Percentiles rank a stretch among this genome's conserved stretches.
These are phyloP conservation scores for Suillus cothurnatus DNA, from an alignment of 768 basidiomycete genomes.

Conservation along the genomic window DNA sequence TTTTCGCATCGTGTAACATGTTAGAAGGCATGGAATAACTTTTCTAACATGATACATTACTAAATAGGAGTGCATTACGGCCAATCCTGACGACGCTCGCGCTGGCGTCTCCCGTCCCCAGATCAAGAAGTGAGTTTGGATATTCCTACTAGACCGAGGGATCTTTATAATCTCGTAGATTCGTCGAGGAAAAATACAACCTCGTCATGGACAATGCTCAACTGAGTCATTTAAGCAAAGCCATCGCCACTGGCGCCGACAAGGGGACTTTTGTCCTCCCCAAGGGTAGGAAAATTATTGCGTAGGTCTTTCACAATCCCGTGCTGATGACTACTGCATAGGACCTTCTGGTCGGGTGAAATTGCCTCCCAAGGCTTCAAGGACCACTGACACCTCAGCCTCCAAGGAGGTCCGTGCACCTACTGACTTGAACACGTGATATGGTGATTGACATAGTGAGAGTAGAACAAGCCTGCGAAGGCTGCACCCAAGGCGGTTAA, in stretches of 20 bases:
- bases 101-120: conserved; percentile 84
- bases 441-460: conserved; percentile 15
- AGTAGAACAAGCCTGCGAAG: conserved; percentile 36
- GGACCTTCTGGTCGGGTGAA: conserved; percentile 61
- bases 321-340: conserved; percentile 16
- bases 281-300: conserved; percentile 59
- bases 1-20: neutral
- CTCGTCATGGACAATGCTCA: conserved; percentile 81
- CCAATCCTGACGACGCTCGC: conserved; percentile 74
- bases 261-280: conserved; percentile 84
- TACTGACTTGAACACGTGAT: conserved; percentile 22
- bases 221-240: conserved; percentile 74
- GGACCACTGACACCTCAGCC: conserved; percentile 50
- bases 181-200: conserved; percentile 80
- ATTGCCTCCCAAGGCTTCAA: conserved; percentile 61
- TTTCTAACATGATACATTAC: neutral
- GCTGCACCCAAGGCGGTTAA: conserved; percentile 26
- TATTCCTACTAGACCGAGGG: conserved; percentile 18
- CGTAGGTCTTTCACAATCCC: neutral
- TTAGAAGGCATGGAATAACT: neutral
- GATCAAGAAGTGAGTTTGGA: conserved; percentile 82
- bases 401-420: conserved; percentile 57
- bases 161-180: conserved; percentile 47
- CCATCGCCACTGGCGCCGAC: conserved; percentile 80
- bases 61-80: conserved; percentile 79